Base-by-base conservation (phyloP, 441 rosid genomes). In the Erodium trifolium region DNA sequence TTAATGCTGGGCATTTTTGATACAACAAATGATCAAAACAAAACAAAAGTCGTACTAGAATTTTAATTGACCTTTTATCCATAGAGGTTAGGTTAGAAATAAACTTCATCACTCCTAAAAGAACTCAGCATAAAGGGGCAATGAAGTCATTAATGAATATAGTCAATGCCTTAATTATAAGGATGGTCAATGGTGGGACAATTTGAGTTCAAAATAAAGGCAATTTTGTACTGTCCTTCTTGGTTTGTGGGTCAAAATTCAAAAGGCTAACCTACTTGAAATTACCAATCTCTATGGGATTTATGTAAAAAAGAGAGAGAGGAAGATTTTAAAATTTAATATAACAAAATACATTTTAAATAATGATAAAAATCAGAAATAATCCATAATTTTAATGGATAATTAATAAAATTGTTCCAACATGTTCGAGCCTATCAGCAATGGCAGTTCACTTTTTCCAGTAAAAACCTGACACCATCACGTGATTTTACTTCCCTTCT, bases 391-490 rank as follows among this genome's bases (percentile, higher is more conserved):
- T 4, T 0, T 37, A 37, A 4, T 37, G 41, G 41, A 37, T 37
- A 37, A 37, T 37, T 5, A 37, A 37, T 37, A 1, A 37, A 37
- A 4, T 37, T 37, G 41, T 73, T 70, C 80, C 57, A 37, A 70
- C 69, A 35, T 72, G 77, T 19, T 29, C 65, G 78, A 72, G 23
- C 23, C 23, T 29, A 23, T n/a, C 19, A 60, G 35, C 65, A 19
- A 68, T 34, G 29, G 14, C 49, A 70, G 17, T 49, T 57, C 63
- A 67, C 60, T 7, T 63, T 74, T 47, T 57, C 27, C 72, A 68
- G 60, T 39, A 19, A 70, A 73, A 67, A 69, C 59, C 86, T 81
- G 87, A 82, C 90, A 83, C 57, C 67, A 78, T 85, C 97, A 87
- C 95, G 90, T 88, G 93, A 68, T 64, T 73, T 67, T 18, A 51